Base-by-base conservation (phyloP, 139 green algal species). In the Diplosphaera chodatii region DNA sequence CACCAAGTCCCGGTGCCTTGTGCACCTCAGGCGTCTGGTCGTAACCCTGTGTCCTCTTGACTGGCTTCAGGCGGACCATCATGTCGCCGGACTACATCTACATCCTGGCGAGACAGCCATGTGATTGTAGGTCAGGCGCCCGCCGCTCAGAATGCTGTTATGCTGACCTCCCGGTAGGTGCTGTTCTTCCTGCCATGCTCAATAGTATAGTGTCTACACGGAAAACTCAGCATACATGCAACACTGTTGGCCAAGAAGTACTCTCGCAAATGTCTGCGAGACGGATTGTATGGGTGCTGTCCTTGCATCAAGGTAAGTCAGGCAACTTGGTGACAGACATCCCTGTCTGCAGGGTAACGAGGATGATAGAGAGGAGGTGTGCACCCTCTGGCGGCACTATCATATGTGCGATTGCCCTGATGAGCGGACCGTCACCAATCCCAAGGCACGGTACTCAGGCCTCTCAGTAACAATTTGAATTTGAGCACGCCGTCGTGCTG, bases 351-450 rank as follows among this genome's bases (percentile, higher is more conserved):
- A 59, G 48, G 48, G 48, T 18, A n/a, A 3, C 18, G 48, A 23
- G 16, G 48, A 59, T 25, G 68, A 70, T 1, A 32, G 29, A 15
- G 69, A 78, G 0, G 72, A 85, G 13, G 77, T 71, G 15, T 88
- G 89, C 13, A 74, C 90, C 31, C 67, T 94, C 64, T 94, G 82
- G 80, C 75, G 77, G 0, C 70, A 87, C 10, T 78, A 85, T n/a
- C 87, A 92, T 74, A 31, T 27, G 31, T 92, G 87, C 70, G 20
- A 74, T 4, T 92, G 86, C 66, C 55, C 70, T 63, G 55, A 77
- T 31, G 21, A 28, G 8, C 55, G 85, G 55, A 21, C 66, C 5
- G 29, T 72, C 29, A 74, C n/a, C 41, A 78, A 78, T 40, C 82
- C 77, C 4, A 55, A 75, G 41, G 74, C 72, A 59, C 20, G 68